These are phyloP conservation scores for Boletus mariae DNA, from an alignment of 1,284 basidiomycete genomes.

Conservation along the genomic window DNA sequence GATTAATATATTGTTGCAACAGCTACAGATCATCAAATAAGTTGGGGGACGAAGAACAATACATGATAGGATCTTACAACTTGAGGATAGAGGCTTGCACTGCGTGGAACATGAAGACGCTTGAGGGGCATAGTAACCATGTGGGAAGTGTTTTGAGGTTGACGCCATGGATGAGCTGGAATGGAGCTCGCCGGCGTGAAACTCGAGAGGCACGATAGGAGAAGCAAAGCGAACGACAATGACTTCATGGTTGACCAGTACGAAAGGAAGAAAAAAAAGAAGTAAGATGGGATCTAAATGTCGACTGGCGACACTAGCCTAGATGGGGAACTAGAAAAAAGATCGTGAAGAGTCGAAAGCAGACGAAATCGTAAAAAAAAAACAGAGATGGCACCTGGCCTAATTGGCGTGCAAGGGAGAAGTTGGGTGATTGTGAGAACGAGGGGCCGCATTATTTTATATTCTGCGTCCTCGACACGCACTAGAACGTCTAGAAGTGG, in stretches of 20 bases:
- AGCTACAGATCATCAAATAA: conserved; percentile 38
- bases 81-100: conserved; percentile 51
- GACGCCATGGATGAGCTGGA: conserved; percentile 15
- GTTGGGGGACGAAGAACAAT: neutral
- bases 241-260: conserved; percentile 16
- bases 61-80: conserved; percentile 47
- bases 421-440: conserved; percentile 10
- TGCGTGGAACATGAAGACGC: conserved; percentile 17
- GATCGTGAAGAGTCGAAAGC: conserved; percentile 10
- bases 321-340: neutral
- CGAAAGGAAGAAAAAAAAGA: neutral
- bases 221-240: conserved; percentile 18
- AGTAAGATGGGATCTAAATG: neutral
- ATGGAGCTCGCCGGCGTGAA: conserved; percentile 15
- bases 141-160: conserved; percentile 9
- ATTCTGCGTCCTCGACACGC: neutral
- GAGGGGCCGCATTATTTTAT: conserved; percentile 12
- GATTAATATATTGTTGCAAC: conserved; percentile 71
- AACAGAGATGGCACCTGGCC: conserved; percentile 23
- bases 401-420: conserved; percentile 8
- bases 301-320: conserved; percentile 15
- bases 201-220: conserved; percentile 18
- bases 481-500: neutral
- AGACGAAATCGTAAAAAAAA: neutral
- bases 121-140: conserved; percentile 29